Conservation (phyloP, 2,329 filamentous ascomycete genomes). For the Magnaporthiopsis rhizophila region DNA sequence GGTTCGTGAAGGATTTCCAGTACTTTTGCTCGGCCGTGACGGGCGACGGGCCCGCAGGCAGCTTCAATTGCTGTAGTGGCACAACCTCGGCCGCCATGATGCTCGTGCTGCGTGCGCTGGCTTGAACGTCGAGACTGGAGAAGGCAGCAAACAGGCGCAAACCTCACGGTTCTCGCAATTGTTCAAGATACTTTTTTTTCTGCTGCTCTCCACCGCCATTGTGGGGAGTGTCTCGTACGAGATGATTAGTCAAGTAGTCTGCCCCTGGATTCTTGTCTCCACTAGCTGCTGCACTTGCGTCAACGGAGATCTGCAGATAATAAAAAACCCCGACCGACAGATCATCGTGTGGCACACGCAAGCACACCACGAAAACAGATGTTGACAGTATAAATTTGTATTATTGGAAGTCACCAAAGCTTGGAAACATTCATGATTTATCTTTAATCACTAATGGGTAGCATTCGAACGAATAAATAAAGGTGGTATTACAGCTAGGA, state of each 20-base stretch:
- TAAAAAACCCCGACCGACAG: no score
- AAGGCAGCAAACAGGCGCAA: background rate
- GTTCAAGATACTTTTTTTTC: background rate
- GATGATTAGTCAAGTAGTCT: background rate
- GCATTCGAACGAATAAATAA: no score
- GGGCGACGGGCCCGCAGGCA: constrained; percentile 73
- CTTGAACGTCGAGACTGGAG: background rate
- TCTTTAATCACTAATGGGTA: no score
- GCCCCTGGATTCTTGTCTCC: no score
- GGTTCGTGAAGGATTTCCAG: constrained; percentile 92
- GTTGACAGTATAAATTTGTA: no score
- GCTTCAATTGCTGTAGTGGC: constrained; percentile 71
- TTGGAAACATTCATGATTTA: no score
- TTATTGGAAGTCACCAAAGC: no score
- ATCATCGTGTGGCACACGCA: no score
- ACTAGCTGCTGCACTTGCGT: no score
- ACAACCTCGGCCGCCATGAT: constrained; percentile 80
- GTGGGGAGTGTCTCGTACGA: background rate
- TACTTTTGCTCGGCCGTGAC: constrained; percentile 89
- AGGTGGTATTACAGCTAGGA: no score
- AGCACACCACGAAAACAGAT: no score
- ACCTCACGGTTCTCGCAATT: background rate
- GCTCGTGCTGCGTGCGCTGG: constrained; percentile 6
- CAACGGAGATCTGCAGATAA: no score
- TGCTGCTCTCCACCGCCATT: background rate